Percentiles rank a stretch among this genome's conserved stretches.
Conservation (phyloP, 2,329 filamentous ascomycete genomes). For the Colletotrichum orchidophilum region DNA sequence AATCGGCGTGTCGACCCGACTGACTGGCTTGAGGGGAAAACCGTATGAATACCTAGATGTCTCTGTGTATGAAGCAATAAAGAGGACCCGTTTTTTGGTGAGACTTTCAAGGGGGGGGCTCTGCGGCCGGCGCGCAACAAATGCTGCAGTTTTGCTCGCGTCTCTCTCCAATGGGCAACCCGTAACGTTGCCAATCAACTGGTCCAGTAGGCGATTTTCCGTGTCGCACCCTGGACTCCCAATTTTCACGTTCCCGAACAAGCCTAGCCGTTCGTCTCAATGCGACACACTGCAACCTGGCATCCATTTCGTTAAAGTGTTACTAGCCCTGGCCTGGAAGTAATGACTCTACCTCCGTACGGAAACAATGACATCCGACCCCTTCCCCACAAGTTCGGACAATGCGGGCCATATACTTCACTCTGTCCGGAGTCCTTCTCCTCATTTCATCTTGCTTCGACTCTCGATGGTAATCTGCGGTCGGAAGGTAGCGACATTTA, state of each 20-base stretch:
- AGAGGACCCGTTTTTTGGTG: constrained; percentile 1
- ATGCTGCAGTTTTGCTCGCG: neutral
- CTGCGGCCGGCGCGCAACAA: constrained; percentile 13
- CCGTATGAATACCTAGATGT: neutral
- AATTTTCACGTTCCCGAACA: neutral
- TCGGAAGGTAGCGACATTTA: neutral
- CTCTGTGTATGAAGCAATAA: constrained; percentile 11
- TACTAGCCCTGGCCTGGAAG: constrained; percentile 15
- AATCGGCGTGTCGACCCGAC: constrained; percentile 17
- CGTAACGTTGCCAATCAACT: constrained; percentile 18
- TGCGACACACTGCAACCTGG: neutral
- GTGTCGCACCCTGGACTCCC: neutral
- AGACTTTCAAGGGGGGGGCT: constrained; percentile 5
- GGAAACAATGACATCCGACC: constrained; percentile 7
- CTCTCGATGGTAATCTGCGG: neutral
- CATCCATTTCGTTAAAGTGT: constrained; percentile 5
- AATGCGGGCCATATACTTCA: neutral
- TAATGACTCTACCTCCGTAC: constrained; percentile 13
- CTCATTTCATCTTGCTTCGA: neutral
- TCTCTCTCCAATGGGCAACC: neutral
- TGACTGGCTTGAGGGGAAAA: constrained; percentile 4
- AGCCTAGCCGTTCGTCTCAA: neutral
- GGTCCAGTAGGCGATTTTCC: neutral
- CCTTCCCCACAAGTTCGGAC: neutral
- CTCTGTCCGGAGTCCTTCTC: neutral